Conservation (phyloP, 2,329 filamentous ascomycete genomes). For the Plectosphaerella plurivora region DNA sequence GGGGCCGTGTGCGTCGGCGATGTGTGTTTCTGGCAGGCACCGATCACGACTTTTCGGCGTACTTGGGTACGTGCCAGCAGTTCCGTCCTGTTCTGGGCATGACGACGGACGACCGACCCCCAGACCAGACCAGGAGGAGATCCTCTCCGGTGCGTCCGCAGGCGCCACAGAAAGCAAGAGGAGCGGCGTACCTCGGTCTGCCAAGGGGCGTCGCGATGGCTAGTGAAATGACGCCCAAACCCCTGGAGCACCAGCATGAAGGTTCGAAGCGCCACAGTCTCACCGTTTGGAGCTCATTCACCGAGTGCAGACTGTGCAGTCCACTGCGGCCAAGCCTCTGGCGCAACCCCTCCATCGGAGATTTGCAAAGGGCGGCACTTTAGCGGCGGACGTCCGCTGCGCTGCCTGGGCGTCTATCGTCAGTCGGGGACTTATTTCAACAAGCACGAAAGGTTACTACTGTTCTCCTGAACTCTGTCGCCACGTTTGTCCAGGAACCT, state of each 20-base stretch:
- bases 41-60: too few species aligned
- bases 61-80: too few species aligned
- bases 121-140: too few species aligned
- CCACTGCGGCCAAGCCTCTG: neutral
- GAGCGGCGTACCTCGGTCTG: neutral
- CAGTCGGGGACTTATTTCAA: too few species aligned
- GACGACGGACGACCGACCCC: too few species aligned
- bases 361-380: neutral
- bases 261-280: slow-evolving; percentile 1
- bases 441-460: too few species aligned
- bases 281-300: slow-evolving; percentile 2
- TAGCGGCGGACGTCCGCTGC: neutral
- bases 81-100: too few species aligned
- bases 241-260: slow-evolving; percentile 1
- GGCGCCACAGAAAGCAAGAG: neutral
- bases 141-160: neutral
- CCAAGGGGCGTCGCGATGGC: neutral
- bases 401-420: too few species aligned
- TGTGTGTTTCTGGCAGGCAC: too few species aligned
- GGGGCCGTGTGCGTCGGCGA: too few species aligned
- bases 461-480: too few species aligned
- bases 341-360: slow-evolving; percentile 1
- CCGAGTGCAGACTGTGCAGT: neutral
- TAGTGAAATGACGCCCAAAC: slow-evolving; percentile 1
- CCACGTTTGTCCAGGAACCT: too few species aligned